Evolutionary conservation across 2,329 filamentous ascomycete genomes (phyloP), one percentile per base, ranked within the genome.

Genomic region (Aspergillus melleus): DNA sequence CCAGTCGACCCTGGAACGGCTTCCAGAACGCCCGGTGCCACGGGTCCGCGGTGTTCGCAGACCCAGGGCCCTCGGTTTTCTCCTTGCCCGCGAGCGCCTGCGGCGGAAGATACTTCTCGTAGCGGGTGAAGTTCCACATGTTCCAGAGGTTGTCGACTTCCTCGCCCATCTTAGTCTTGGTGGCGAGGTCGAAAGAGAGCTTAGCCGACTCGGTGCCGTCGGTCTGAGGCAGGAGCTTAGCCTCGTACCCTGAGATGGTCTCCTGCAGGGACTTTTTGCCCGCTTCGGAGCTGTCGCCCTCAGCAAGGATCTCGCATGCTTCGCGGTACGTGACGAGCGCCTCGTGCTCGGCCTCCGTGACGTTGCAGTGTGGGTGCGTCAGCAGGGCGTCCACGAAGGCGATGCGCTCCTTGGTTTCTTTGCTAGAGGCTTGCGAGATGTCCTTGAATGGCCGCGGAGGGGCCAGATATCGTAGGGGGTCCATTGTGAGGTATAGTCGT

Each of bases 21-120:
- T 26, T 59, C 61, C 61, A 63, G 52, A 63, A 63, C 4, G 42
- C 50, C 53, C 30, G 52, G 53, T 63, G 61, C 61, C 61, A 63
- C 6, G 61, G 61, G 29, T 63, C 61, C 4, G 30, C 6, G 20
- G 39, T 44, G 12, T 53, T 52, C 9, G 58, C 19, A 2, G 58
- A 58, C 9, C 55, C 24, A 8, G 55, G 47, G 22, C 52, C 55
- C 20, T 57, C 54, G 49, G 36, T n/a, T n/a, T 42, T n/a, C 14
- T 42, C 36, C 6, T 42, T n/a, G 14, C 36, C 36, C 36, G 14
- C 16, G 10, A 47, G 29, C 2, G 30, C 32, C 20, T 49, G 52
- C 8, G 44, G 44, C 2, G 61, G 61, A 1, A 63, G 55, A 52
- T 58, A 63, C 32, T 58, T 58, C 22, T 56, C 44, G 26, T 63